phyloP scores from a whole-genome alignment of 257 asterid species.

The Plantago ovata region DNA sequence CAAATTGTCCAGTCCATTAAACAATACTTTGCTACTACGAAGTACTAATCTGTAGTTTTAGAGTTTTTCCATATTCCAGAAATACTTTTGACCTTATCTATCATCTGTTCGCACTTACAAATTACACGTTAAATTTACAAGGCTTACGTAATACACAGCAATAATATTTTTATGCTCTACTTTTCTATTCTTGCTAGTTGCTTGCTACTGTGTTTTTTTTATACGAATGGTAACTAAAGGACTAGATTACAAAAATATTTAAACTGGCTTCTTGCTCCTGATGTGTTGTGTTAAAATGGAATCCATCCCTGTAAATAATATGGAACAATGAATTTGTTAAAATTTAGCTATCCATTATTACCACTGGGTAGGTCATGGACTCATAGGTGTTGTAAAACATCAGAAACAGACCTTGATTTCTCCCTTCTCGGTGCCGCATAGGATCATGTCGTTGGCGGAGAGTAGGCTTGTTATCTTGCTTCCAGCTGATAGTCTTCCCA shows the following conservation, averaged over 20 bases:
- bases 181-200: constrained; percentile 16
- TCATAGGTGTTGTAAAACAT: neutral
- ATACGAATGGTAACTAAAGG: too few species aligned
- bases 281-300: constrained; percentile 56
- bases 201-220: neutral
- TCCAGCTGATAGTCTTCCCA: constrained; percentile 89
- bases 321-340: constrained; percentile 7
- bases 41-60: too few species aligned
- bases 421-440: constrained; percentile 91
- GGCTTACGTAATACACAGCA: constrained; percentile 2
- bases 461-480: constrained; percentile 87
- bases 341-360: neutral
- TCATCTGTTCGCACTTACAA: neutral
- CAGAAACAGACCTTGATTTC: constrained; percentile 67
- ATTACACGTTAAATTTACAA: constrained; percentile 21
- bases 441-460: constrained; percentile 84
- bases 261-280: constrained; percentile 16
- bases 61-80: neutral
- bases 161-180: neutral
- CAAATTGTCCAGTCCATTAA: too few species aligned
- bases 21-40: too few species aligned
- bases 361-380: too few species aligned
- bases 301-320: constrained; percentile 83
- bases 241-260: constrained; percentile 6
- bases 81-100: neutral